Base-by-base conservation (phyloP, 2,329 filamentous ascomycete genomes). In the Cordyceps cateniannulata region DNA sequence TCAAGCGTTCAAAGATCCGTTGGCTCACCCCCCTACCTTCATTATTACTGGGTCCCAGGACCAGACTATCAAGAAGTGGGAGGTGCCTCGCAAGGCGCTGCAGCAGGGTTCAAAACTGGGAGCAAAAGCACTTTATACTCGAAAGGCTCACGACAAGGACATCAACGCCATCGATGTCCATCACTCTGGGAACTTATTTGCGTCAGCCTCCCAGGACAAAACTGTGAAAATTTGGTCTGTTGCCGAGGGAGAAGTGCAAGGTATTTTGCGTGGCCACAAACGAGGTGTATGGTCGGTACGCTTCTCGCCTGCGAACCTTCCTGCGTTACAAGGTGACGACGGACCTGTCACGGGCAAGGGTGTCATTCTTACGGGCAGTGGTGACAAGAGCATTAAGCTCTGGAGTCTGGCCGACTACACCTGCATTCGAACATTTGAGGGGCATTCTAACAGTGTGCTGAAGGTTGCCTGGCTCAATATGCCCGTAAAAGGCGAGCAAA, bases 81-180 rank as follows among this genome's bases (percentile, higher is more conserved):
- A 96, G 63, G 86, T 93, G 24, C 84, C 86, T 1, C 83, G 83
- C 44, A 72, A 82, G 56, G 71, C 77, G 38, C 76, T 79, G 56
- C 72, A 76, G 61, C 66, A 69, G 48, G 69, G 67, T 20, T 73
- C 76, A 51, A 83, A 82, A 63, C 81, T 82, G 61, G 80, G 82
- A 10, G 77, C 85, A 10, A 79, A 86, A 66, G 91, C 91, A 45
- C 76, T 87, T 5, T 99, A 90, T 73, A 98, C 95, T 1, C 85
- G 95, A 61, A 96, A 97, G 74, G 95, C 95, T 1, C 95, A 99
- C 74, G 95, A 99, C 70, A 99, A 99, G 72, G 95, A 99, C 66
- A 99, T 99, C 75, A 99, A 99, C 68, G 92, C 95, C 2, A 84
- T 99, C 55, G 91, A 96, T 65, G 81, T 95, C 12, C 90, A 92